Base-by-base conservation (phyloP, 2,329 filamentous ascomycete species). In the Blastomyces emzantsi region DNA sequence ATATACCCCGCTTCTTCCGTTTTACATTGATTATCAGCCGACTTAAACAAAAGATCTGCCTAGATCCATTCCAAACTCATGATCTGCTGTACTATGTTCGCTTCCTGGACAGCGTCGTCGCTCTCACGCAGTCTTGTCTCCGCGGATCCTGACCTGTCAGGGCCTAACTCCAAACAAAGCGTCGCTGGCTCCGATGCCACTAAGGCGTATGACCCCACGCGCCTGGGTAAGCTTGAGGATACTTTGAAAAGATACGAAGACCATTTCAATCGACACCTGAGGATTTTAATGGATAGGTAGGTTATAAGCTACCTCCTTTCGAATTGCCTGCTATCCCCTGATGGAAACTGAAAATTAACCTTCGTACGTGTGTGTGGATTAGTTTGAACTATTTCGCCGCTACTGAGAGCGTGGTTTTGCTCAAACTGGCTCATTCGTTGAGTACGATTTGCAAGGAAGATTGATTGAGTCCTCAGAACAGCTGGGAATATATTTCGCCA, bases 61-160 rank as follows among this genome's bases (percentile, higher is more conserved):
- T 28, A 97, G 93, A 95, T 99, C 73, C 93, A 97, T 78, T 94
- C 92, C 64, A 97, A 97, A 75, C 85, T 99, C 59, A 94, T 96
- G 86, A 90, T 92, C 69, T 96, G 93, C 49, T 97, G 94, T 80
- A 92, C 89, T 65, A 88, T 96, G 80, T 99, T 97, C 75, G 91
- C 92, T 60, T 87, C 88, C 63, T 97, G 95, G 78, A 95, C 92
- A 39, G 72, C 75, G 1, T 87, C 89, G 67, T 92, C 90, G 73
- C 84, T 97, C 51, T 89, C 90, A 13, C 87, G 90, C 66, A 91
- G 93, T 72, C 85, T 99, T 64, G 86, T 91, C 70, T 89, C 89
- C 67, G 86, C 89, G 22, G 92, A 97, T 72, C 88, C 90, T 0
- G 90, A 95, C 71, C 82, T 96, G 54, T 72, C 75, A 3, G 72